phyloP scores from a whole-genome alignment of 164 flowering plant species.

The Houttuynia cordata region DNA sequence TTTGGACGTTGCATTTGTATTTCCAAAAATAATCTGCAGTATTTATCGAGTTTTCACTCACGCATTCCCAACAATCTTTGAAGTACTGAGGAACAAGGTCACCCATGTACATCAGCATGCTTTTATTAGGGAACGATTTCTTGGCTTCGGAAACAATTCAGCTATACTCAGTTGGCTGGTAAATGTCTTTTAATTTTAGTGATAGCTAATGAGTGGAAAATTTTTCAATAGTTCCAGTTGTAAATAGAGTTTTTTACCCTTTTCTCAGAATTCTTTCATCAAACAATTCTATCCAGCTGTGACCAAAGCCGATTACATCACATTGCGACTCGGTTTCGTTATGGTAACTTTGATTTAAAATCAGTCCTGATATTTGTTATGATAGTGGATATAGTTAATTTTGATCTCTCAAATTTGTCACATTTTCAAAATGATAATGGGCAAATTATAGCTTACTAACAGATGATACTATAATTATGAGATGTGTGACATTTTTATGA shows the following conservation, averaged over 20 bases:
- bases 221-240: not conserved
- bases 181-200: too few relatives aligned
- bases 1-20: not conserved
- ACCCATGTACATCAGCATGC: conserved; percentile 73
- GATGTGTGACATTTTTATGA: not conserved
- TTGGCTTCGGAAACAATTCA: conserved; percentile 41
- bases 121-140: conserved; percentile 63
- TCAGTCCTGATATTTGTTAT: not conserved
- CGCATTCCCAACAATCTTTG: conserved; percentile 5
- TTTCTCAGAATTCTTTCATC: conserved; percentile 40
- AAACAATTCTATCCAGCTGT: conserved; percentile 72
- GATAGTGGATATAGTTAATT: not conserved
- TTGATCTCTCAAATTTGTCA: not conserved
- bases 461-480: not conserved
- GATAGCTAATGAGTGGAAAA: too few relatives aligned
- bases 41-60: not conserved
- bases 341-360: conserved; percentile 9
- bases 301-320: conserved; percentile 54
- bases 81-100: conserved; percentile 48
- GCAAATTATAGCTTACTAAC: too few relatives aligned
- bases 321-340: conserved; percentile 40
- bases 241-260: conserved; percentile 1
- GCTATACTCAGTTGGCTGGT: conserved; percentile 58
- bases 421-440: not conserved
- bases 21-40: not conserved